Conservation (phyloP, 1,284 basidiomycete species). For the Pseudozyma thailandica region DNA sequence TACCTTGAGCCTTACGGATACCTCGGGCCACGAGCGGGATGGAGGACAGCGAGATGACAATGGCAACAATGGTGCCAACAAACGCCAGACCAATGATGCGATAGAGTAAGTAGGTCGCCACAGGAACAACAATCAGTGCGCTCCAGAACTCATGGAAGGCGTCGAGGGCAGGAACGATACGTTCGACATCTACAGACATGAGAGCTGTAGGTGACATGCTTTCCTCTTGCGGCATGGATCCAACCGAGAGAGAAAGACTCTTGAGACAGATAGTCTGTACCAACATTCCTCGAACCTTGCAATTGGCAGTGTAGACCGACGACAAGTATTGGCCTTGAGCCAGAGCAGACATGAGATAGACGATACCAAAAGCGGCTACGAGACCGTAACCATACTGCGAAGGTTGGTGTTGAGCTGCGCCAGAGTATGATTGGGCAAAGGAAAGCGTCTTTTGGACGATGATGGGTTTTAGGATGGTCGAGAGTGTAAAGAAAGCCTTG, state of each 20-base stretch:
- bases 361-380: conserved; percentile 46
- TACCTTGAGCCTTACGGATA: conserved; percentile 18
- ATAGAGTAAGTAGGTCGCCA: conserved; percentile 49
- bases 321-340: conserved; percentile 29
- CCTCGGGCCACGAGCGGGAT: conserved; percentile 33
- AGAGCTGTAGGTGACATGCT: conserved; percentile 35
- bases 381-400: conserved; percentile 45
- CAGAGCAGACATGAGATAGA: conserved; percentile 46
- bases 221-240: conserved; percentile 27
- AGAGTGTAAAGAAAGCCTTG: conserved; percentile 31
- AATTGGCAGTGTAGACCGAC: conserved; percentile 20
- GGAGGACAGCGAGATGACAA: conserved; percentile 24
- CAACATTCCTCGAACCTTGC: conserved; percentile 48
- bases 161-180: conserved; percentile 40
- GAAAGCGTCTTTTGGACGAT: conserved; percentile 46
- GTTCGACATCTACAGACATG: conserved; percentile 55
- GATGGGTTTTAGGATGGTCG: conserved; percentile 39
- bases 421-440: conserved; percentile 37
- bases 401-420: conserved; percentile 15
- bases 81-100: conserved; percentile 43
- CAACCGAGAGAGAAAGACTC: conserved; percentile 40
- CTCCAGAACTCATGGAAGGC: conserved; percentile 50
- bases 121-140: conserved; percentile 40
- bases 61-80: conserved; percentile 37
- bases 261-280: conserved; percentile 50